A percentile compares a stretch with the other conserved stretches of the same genome.
These are phyloP conservation scores for Aureobasidium sp. DNA, from an alignment of 2,329 filamentous ascomycete species.

Conservation along the genomic window DNA sequence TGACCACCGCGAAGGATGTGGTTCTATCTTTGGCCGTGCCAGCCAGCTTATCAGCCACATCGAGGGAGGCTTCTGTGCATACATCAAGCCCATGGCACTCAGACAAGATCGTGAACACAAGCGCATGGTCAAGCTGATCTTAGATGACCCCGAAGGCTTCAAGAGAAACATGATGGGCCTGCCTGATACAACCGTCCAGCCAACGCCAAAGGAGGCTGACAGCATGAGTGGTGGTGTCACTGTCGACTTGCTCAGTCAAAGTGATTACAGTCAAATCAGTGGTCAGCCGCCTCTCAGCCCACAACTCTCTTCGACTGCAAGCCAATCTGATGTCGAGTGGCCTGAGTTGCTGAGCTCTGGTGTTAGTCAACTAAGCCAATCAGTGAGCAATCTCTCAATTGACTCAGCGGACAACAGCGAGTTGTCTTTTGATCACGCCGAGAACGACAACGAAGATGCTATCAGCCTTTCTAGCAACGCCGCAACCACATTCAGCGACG, in stretches of 20 bases:
- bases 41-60: constrained; percentile 45
- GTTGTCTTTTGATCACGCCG: neutral
- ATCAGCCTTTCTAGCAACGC: neutral
- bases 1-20: constrained; percentile 30
- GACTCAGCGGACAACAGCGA: neutral
- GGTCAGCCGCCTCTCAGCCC: neutral
- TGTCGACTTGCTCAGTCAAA: neutral
- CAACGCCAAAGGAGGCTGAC: neutral
- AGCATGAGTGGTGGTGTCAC: neutral
- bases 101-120: constrained; percentile 43
- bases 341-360: constrained; percentile 12
- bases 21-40: constrained; percentile 38
- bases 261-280: constrained; percentile 4
- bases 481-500: neutral
- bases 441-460: neutral
- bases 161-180: constrained; percentile 14
- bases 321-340: constrained; percentile 9
- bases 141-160: constrained; percentile 21
- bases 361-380: neutral
- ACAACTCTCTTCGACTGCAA: neutral
- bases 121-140: constrained; percentile 33
- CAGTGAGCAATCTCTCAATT: constrained; percentile 6
- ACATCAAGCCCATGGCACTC: constrained; percentile 36
- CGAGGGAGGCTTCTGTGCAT: constrained; percentile 42
- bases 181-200: neutral